Conservation (phyloP, 1,284 basidiomycete genomes). For the Austropuccinia psidii region DNA sequence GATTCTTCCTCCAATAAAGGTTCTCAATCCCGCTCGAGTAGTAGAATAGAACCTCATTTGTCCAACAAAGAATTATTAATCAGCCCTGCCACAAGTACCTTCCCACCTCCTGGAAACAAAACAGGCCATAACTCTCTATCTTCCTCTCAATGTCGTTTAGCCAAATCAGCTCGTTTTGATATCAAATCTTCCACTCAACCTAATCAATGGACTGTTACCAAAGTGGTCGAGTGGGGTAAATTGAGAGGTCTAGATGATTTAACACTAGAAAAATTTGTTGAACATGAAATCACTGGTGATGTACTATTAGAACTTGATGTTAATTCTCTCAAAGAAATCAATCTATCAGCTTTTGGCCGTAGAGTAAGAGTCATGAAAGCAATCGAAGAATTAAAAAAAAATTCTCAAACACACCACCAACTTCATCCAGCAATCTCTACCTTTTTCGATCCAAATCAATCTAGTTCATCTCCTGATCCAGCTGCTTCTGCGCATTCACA, state of each 20-base stretch:
- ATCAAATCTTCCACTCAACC: constrained; percentile 48
- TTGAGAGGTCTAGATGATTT: constrained; percentile 74
- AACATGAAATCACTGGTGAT: constrained; percentile 97
- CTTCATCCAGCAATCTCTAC: constrained; percentile 51
- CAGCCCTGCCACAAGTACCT: constrained; percentile 35
- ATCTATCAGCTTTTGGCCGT: constrained; percentile 87
- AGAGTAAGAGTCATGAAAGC: constrained; percentile 86
- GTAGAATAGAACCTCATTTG: not conserved
- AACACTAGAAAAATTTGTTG: constrained; percentile 77
- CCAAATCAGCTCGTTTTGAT: not conserved
- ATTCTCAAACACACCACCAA: not conserved
- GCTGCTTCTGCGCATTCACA: constrained; percentile 52
- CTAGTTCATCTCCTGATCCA: constrained; percentile 50
- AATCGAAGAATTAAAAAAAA: constrained; percentile 66
- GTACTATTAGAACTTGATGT: constrained; percentile 89
- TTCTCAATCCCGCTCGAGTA: constrained; percentile 30
- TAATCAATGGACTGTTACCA: constrained; percentile 74
- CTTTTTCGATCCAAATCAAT: constrained; percentile 44
- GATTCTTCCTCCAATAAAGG: constrained; percentile 25
- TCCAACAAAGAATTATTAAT: constrained; percentile 10
- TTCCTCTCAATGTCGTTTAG: not conserved
- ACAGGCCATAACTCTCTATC: constrained; percentile 11
- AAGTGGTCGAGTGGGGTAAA: constrained; percentile 83
- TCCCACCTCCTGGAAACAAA: constrained; percentile 12
- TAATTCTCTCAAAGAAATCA: constrained; percentile 89